Evolutionary conservation across 768 basidiomycete species (phyloP).

Genomic region (Lyophyllum shimeji): DNA sequence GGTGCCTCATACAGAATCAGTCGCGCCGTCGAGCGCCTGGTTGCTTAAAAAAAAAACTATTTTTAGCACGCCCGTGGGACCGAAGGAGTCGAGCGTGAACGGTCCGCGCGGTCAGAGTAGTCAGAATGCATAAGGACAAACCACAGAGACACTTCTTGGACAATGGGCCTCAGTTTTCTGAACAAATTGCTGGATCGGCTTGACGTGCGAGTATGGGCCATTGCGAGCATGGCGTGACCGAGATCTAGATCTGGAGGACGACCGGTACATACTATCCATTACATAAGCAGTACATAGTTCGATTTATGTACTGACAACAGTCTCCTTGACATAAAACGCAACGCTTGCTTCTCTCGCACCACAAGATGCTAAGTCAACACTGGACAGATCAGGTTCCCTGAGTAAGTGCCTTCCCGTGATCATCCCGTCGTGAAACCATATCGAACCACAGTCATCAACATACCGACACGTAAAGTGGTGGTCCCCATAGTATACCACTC

Average conservation of each 20-base stretch:
- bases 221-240: conserved; percentile 1
- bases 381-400: not conserved
- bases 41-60: too few relatives aligned
- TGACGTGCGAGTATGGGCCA: not conserved
- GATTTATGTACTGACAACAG: not conserved
- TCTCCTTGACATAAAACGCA: not conserved
- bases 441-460: not conserved
- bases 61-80: too few relatives aligned
- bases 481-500: not conserved
- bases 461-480: not conserved
- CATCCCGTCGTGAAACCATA: not conserved
- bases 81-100: too few relatives aligned
- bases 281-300: not conserved
- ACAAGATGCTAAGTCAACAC: not conserved
- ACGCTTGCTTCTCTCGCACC: not conserved
- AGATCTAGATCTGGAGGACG: not conserved
- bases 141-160: too few relatives aligned
- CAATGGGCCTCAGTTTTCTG: too few relatives aligned
- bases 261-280: not conserved
- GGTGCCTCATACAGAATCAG: not conserved
- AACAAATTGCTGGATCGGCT: too few relatives aligned
- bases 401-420: not conserved
- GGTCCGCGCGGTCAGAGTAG: too few relatives aligned
- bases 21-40: not conserved
- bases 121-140: too few relatives aligned